Base-by-base conservation (phyloP, 2,329 filamentous ascomycete species). In the Monascus ruber region DNA sequence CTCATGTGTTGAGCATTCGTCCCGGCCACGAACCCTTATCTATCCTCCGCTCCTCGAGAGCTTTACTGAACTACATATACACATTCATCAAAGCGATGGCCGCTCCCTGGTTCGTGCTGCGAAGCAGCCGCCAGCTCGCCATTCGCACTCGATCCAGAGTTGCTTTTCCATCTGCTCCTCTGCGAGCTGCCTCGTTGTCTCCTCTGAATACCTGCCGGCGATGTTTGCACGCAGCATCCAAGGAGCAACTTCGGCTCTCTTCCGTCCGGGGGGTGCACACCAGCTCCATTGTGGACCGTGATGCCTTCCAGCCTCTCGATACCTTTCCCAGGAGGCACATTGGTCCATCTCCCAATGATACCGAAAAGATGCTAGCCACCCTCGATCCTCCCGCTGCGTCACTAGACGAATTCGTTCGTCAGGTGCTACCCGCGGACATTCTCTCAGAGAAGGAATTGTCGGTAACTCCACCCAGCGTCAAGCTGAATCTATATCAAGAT, bases 291-390 rank as follows among this genome's bases (percentile, higher is more conserved):
- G 91, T 86, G 5, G 87, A 94, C 50, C 89, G 53, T 34, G 60
- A 68, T 40, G 46, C 64, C 33, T 66, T 68, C 46, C 63, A 65
- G 31, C 68, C 70, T 35, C 58, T 72, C 33, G 70, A 73, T 55
- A 70, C 77, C 32, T 94, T 94, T 55, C 72, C 83, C 40, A 74
- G 82, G 42, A 79, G 89, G 36, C 89, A 95, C 65, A 94, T 95
- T 65, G 88, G 88, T 1, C 87, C 87, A 3, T 79, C 81, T 37
- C 72, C 80, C 28, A 67, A 72, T 34, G 79, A 84, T 39, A 75
- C 79, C 1, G 69, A 79, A 48, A 70, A 79, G 54, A 95, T 96
- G 89, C 77, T 95, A 43, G 76, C 80, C 51, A 73, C 74, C 1
- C 71, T 96, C 32, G 80, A 85, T 42, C 85, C 86, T 11, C 83